Base-by-base conservation (phyloP, 1,284 basidiomycete genomes). In the Ustilago cynodontis region DNA sequence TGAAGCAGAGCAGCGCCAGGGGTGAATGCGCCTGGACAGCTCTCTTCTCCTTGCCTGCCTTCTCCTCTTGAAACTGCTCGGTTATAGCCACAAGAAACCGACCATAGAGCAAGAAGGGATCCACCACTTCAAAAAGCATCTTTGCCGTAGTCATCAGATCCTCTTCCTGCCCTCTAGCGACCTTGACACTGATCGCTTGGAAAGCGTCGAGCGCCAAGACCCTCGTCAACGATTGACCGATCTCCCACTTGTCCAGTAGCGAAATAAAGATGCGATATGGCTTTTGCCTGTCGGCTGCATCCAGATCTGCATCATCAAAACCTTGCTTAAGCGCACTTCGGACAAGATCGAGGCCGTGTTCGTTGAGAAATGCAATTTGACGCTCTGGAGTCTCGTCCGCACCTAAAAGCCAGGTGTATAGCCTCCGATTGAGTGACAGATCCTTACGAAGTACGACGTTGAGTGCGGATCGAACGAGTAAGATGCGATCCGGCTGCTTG, bases 221-320 rank as follows among this genome's bases (percentile, higher is more conserved):
- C 51, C 93, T 91, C 0, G 94, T 95, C 28, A 99, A 87, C 0
- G 90, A 89, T 20, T 90, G 90, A 0, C 96, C 96, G 57, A 99
- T 92, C 86, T 98, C 95, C 93, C 94, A 98, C 86, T 97, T 97
- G 87, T 99, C 97, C 72, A 98, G 88, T 18, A 99, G 86, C 0
- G 95, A 95, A 29, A 98, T 91, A 85, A 98, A 96, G 52, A 98
- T 93, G 86, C 95, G 95, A 89, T 94, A 98, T 0, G 97, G 94
- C 18, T 93, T 76, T 67, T 87, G 90, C 0, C 92, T 91, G 71
- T 93, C 92, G 0, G 91, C 88, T 68, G 92, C 91, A 67, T 94
- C 92, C 22, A 41, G 8, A 8, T 52, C 31, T n/a, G 53, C 58
- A 24, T 49, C 50, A 11, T 65, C 52, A 37, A 83, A 72, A 24